These are phyloP conservation scores for Microdochium bolleyi DNA, from an alignment of 2,329 filamentous ascomycete species.

Conservation along the genomic window DNA sequence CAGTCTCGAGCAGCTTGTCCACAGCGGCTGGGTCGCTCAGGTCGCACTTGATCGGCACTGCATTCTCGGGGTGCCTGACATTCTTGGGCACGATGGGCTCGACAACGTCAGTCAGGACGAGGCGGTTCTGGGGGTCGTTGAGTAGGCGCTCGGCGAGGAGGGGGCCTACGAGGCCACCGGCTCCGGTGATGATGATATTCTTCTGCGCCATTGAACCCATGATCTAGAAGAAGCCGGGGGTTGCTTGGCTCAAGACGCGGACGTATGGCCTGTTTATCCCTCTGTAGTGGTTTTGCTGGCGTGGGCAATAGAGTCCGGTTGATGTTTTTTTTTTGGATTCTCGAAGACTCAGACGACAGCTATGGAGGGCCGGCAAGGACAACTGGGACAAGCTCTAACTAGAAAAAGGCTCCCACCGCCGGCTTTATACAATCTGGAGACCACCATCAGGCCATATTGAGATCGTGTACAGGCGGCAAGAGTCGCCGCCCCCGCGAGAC, in stretches of 20 bases:
- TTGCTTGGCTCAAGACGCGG: neutral
- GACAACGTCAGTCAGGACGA: slow-evolving; percentile 45
- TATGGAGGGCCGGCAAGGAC: too few species aligned
- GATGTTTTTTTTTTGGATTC: too few species aligned
- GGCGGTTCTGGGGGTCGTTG: slow-evolving; percentile 25
- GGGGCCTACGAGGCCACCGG: slow-evolving; percentile 22
- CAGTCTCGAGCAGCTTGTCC: slow-evolving; percentile 29
- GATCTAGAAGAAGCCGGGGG: neutral
- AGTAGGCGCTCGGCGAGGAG: slow-evolving; percentile 30
- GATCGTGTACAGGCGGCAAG: too few species aligned
- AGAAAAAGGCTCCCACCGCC: too few species aligned
- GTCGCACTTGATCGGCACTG: slow-evolving; percentile 41
- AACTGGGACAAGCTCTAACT: too few species aligned
- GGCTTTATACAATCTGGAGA: too few species aligned
- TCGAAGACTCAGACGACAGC: too few species aligned
- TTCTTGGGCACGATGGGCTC: slow-evolving; percentile 40
- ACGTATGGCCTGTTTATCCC: too few species aligned
- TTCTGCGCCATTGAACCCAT: slow-evolving; percentile 6
- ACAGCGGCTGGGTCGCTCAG: slow-evolving; percentile 24
- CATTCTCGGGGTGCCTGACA: slow-evolving; percentile 39
- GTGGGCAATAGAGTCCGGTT: too few species aligned
- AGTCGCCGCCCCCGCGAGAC: too few species aligned
- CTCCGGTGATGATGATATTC: slow-evolving; percentile 25
- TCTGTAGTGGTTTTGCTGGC: too few species aligned
- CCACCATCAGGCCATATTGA: too few species aligned